phyloP scores from a whole-genome alignment of 305 asterid genomes.

The Lippia alba region DNA sequence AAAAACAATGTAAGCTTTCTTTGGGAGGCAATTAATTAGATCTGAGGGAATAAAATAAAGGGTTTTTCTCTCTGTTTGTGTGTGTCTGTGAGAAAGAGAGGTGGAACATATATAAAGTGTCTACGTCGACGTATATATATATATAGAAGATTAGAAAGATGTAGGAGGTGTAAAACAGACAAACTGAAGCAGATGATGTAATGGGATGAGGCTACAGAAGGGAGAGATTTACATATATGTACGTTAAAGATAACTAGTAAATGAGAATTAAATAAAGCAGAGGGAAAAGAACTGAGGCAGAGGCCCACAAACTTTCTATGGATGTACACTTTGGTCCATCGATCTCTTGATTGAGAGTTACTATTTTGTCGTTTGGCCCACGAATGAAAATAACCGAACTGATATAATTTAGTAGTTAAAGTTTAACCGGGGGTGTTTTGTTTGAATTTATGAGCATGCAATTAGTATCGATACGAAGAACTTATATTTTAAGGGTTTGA shows the following conservation, averaged over 20 bases:
- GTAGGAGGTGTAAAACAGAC: constrained; percentile 15
- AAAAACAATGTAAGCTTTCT: constrained; percentile 29
- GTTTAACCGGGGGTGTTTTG: too few species aligned
- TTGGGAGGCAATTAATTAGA: constrained; percentile 34
- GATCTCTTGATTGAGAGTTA: neutral
- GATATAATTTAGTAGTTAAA: too few species aligned
- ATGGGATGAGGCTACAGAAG: constrained; percentile 44
- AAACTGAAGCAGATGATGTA: constrained; percentile 35
- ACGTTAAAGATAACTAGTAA: constrained; percentile 35
- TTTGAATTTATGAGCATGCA: too few species aligned
- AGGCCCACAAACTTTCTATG: constrained; percentile 25
- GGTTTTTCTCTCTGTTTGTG: neutral
- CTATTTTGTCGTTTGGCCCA: too few species aligned
- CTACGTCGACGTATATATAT: constrained; percentile 5
- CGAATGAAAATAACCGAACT: too few species aligned
- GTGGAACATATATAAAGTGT: neutral
- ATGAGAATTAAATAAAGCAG: constrained; percentile 28
- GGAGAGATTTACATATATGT: constrained; percentile 40
- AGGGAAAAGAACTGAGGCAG: constrained; percentile 2
- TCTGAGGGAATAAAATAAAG: constrained; percentile 34
- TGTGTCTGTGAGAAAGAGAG: constrained; percentile 3
- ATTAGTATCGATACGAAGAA: too few species aligned
- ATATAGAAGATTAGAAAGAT: constrained; percentile 14
- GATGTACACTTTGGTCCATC: constrained; percentile 14
- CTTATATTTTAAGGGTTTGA: too few species aligned